A percentile compares a stretch with the other conserved stretches of the same genome.
Evolutionary conservation across 2,329 filamentous ascomycete species (phyloP).

Genomic region (Calonectria pteridis): DNA sequence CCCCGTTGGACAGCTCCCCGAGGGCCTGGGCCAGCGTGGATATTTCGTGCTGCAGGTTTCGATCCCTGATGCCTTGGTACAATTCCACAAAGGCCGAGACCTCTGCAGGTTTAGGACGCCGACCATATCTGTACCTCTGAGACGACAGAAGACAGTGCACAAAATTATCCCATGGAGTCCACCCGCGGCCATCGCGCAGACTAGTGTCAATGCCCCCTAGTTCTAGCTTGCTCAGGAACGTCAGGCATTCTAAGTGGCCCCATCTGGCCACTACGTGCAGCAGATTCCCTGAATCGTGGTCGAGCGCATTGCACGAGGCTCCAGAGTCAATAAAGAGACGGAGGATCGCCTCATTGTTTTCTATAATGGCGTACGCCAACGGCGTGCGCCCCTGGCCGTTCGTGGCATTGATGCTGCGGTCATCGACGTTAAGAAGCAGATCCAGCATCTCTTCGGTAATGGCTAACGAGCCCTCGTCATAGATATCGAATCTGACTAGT

Average conservation of each 20-base stretch:
- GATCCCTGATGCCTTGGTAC: conserved; percentile 22
- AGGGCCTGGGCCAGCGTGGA: neutral
- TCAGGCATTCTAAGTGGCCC: neutral
- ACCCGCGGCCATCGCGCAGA: fast-evolving
- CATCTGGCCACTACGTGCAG: neutral
- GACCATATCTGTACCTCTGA: fast-evolving
- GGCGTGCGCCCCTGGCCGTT: neutral
- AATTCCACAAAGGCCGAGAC: conserved; percentile 16
- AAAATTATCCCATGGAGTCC: neutral
- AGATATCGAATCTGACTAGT: fast-evolving
- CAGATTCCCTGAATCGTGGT: neutral
- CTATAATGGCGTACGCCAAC: neutral
- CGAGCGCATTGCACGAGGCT: neutral
- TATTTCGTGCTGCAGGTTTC: conserved; percentile 23
- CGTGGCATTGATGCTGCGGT: neutral
- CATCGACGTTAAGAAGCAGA: neutral
- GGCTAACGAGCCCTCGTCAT: neutral
- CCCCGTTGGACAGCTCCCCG: neutral
- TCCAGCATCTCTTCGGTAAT: neutral
- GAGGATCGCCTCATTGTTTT: neutral
- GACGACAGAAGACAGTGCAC: neutral
- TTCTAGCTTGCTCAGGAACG: neutral
- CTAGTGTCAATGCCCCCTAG: neutral
- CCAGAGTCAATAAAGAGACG: neutral
- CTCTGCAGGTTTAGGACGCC: neutral